Base-by-base conservation (phyloP, 176 grass and related monocot genomes). In the Juncus inflexus region DNA sequence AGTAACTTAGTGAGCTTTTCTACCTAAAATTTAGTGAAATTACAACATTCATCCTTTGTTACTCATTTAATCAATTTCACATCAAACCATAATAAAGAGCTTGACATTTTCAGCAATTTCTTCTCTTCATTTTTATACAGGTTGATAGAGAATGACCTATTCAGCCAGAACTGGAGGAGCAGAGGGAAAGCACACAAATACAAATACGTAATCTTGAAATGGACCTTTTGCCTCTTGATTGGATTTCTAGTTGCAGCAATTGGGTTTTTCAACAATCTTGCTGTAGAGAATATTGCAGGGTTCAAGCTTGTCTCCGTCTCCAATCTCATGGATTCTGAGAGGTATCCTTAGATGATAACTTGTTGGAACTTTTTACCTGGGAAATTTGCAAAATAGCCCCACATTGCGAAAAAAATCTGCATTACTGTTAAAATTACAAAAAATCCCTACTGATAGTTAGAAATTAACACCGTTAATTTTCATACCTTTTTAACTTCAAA, bases 111-210 rank as follows among this genome's bases (percentile, higher is more conserved):
- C 2, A 47, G 60, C 15, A 37, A 68, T 15, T 62, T 47, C 36
- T 12, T 38, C 7, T 15, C 45, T 12, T 15, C 12, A 61, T 41
- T 12, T 12, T 38, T 40, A 7, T 61, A 5, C 70, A 96, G 91
- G 76, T 85, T 96, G 47, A 85, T 91, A 3, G 87, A 97, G 84
- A 97, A 81, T 64, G 87, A 97, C 40, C 76, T 97, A 55, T 91
- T 97, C 84, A 86, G 83, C 12, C 87, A 89, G 80, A 85, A 97
- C 70, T 97, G 92, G 92, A 74, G 92, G 60, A 86, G 70, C 77
- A 72, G 82, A 60, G 72, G 74, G 5, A 84, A 79, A 19, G 65
- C 66, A 2, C 74, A 76, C 57, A 86, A 80, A 74, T 76, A 91
- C 4, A 65, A 67, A 65, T 97, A 91, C 67, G 80, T 97, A 38